Evolutionary conservation across 2,329 filamentous ascomycete species (phyloP).

Genomic region (Pseudofabraea citricarpa): DNA sequence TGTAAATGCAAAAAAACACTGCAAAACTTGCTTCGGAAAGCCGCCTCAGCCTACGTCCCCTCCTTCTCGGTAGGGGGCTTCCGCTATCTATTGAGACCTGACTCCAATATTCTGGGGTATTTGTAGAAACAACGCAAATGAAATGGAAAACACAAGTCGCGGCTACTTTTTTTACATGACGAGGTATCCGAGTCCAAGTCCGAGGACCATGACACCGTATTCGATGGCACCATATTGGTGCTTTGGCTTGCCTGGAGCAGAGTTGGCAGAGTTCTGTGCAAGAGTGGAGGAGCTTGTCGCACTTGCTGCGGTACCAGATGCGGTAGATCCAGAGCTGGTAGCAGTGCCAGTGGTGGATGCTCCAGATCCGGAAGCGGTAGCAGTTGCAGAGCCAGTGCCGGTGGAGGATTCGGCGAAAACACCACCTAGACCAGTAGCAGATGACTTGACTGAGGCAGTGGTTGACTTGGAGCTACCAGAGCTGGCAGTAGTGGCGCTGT

Average conservation of each 20-base stretch:
- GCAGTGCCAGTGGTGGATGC: constrained; percentile 4
- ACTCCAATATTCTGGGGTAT: no score
- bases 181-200: constrained; percentile 27
- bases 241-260: constrained; percentile 29
- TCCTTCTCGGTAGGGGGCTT: no score
- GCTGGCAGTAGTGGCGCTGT: constrained; percentile 3
- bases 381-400: constrained; percentile 6
- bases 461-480: constrained; percentile 1
- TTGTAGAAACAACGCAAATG: no score
- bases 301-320: constrained; percentile 1
- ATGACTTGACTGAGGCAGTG: constrained; percentile 2
- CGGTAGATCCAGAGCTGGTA: constrained; percentile 3
- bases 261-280: constrained; percentile 6
- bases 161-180: constrained; percentile 24
- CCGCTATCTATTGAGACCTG: no score
- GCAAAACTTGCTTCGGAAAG: no score
- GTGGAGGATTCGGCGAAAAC: constrained; percentile 5
- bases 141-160: no score
- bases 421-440: constrained; percentile 3
- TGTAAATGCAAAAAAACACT: no score
- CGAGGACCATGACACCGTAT: constrained; percentile 22
- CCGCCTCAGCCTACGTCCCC: no score
- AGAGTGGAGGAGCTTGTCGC: neutral
- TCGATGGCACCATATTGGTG: constrained; percentile 23
- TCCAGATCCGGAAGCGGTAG: constrained; percentile 5